Conservation (phyloP, 164 flowering plant species). For the Magnolia changhungtana region DNA sequence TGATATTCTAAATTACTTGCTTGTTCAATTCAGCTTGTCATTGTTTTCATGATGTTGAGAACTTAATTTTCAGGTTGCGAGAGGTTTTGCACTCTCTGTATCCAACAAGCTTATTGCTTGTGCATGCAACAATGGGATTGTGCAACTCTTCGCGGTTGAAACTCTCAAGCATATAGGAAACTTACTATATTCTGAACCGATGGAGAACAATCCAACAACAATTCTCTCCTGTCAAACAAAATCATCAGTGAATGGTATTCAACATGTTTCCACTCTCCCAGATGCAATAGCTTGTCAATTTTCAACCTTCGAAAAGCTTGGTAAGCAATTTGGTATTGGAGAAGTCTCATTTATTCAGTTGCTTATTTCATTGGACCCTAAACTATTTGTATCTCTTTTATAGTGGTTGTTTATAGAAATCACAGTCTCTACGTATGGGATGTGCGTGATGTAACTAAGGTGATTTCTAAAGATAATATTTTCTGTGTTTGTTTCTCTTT, state of each 20-base stretch:
- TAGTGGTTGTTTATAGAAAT: conserved; percentile 77
- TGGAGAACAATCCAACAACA: conserved; percentile 16
- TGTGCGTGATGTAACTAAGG: conserved; percentile 47
- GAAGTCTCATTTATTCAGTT: neutral
- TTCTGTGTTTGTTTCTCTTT: neutral
- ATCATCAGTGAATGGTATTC: conserved; percentile 12
- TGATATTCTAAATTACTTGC: neutral
- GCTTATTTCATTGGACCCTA: neutral
- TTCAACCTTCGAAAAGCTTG: conserved; percentile 55
- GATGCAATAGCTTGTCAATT: conserved; percentile 85
- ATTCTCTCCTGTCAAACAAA: conserved; percentile 11
- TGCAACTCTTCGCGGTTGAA: conserved; percentile 39
- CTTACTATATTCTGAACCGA: conserved; percentile 38
- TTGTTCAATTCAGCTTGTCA: neutral
- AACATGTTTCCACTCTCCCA: conserved; percentile 30
- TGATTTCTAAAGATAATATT: conserved; percentile 16
- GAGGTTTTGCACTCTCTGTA: conserved; percentile 54
- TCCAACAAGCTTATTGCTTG: conserved; percentile 60
- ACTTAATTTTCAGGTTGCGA: conserved; percentile 46
- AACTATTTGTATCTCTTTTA: conserved; percentile 19
- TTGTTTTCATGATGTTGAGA: conserved; percentile 1
- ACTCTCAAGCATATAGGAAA: conserved; percentile 44
- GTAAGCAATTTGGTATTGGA: conserved; percentile 28
- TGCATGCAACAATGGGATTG: conserved; percentile 69
- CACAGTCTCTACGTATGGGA: conserved; percentile 69